Evolutionary conservation across 106 monocot genomes (phyloP).

Genomic region (Platanthera guangdongensis): DNA sequence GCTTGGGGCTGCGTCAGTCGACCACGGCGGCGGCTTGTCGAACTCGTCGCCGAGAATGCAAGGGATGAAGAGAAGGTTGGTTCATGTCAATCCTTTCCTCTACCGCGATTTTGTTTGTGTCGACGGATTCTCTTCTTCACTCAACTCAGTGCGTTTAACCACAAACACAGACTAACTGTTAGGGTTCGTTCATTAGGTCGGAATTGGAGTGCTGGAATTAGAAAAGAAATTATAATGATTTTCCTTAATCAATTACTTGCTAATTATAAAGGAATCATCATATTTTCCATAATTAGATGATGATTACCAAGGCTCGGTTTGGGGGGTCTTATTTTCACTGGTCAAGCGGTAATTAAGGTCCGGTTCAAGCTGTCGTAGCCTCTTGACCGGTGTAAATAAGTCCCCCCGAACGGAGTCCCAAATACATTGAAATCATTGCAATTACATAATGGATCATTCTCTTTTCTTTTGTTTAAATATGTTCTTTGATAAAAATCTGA

Average conservation of each 20-base stretch:
- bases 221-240: not conserved
- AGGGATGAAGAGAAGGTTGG: slow-evolving; percentile 8
- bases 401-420: no score
- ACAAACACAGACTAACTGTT: not conserved
- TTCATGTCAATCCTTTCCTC: not conserved
- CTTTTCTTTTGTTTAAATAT: not conserved
- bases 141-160: no score
- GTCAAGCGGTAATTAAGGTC: no score
- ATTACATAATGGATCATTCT: not conserved
- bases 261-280: no score
- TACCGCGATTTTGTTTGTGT: no score
- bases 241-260: not conserved
- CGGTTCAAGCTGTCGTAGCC: no score
- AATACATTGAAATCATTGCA: not conserved
- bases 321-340: no score
- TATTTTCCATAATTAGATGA: no score
- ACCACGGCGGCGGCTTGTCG: slow-evolving; percentile 34
- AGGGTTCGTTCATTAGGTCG: not conserved
- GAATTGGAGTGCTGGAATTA: not conserved
- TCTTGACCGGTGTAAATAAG: no score
- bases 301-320: no score
- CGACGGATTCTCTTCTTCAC: no score
- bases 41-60: slow-evolving; percentile 38
- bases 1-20: slow-evolving; percentile 7
- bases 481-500: not conserved